phyloP scores from a whole-genome alignment of 441 rosid species.

The California macrophylla region DNA sequence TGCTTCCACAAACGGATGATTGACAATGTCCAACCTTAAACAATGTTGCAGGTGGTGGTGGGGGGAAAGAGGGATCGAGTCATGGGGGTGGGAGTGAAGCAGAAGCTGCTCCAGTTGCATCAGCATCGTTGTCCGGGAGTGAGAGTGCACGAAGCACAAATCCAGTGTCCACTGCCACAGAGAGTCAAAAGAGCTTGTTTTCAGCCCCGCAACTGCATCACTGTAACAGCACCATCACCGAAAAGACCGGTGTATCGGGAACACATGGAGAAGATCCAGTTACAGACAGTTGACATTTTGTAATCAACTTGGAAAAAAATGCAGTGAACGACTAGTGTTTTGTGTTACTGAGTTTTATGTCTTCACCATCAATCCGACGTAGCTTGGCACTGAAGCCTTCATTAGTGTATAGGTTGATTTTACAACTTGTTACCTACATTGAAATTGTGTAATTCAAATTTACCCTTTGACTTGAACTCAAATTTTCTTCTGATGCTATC shows the following conservation, averaged over 20 bases:
- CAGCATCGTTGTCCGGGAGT: conserved; percentile 22
- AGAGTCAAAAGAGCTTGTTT: conserved; percentile 23
- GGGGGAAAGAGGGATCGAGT: conserved; percentile 27
- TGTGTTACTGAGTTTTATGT: neutral
- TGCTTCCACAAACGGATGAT: neutral
- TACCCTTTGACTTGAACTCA: neutral
- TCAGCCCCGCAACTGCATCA: conserved; percentile 28
- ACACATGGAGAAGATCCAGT: conserved; percentile 6
- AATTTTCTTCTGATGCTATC: neutral
- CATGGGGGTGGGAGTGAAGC: conserved; percentile 40
- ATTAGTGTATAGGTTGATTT: neutral
- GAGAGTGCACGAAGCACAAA: conserved; percentile 23
- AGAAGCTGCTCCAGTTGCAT: conserved; percentile 28
- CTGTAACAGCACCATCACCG: conserved; percentile 25
- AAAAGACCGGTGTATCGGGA: conserved; percentile 20
- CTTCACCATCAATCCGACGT: neutral
- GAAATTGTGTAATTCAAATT: neutral
- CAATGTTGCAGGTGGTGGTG: conserved; percentile 21
- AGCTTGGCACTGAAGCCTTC: neutral
- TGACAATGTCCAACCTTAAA: neutral
- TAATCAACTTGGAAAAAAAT: neutral
- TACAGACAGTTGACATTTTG: neutral
- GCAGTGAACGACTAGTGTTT: neutral
- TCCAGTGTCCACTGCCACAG: conserved; percentile 22
- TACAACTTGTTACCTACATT: neutral